Percentiles rank a stretch among this genome's conserved stretches.
phyloP scores from a whole-genome alignment of 2,329 filamentous ascomycete genomes.

The Fusarium sp. region DNA sequence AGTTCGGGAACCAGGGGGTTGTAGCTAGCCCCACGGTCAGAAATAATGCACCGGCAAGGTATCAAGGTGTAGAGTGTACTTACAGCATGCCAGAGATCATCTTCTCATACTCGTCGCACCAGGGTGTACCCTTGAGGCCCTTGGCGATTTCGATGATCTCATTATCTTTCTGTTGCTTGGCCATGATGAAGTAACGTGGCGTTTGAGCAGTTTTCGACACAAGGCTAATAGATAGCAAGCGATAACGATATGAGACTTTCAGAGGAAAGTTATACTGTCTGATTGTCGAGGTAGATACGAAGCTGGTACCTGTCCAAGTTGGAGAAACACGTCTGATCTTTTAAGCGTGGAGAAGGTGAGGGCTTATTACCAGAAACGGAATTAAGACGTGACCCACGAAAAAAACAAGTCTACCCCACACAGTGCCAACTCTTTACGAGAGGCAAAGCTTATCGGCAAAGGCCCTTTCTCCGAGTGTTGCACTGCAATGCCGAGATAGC shows the following conservation, averaged over 20 bases:
- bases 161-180: constrained; percentile 29
- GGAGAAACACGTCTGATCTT: neutral
- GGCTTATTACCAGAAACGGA: neutral
- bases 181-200: constrained; percentile 12
- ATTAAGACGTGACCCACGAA: neutral
- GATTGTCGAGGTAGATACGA: neutral
- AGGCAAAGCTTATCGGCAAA: neutral
- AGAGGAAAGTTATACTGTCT: accelerated
- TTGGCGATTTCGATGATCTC: constrained; percentile 40
- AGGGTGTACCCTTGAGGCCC: constrained; percentile 25
- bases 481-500: neutral
- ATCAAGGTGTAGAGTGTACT: neutral
- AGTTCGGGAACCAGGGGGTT: constrained; percentile 30
- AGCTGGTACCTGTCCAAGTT: neutral
- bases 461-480: neutral
- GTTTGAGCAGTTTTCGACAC: accelerated
- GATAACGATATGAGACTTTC: neutral
- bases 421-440: neutral
- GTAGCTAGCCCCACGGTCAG: constrained; percentile 25
- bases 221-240: too few species aligned
- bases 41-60: accelerated
- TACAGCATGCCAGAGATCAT: constrained; percentile 46
- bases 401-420: neutral
- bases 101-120: constrained; percentile 42
- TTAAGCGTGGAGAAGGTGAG: neutral